Base-by-base conservation (phyloP, 176 grass and related monocot genomes). In the Zoysia pacifica region DNA sequence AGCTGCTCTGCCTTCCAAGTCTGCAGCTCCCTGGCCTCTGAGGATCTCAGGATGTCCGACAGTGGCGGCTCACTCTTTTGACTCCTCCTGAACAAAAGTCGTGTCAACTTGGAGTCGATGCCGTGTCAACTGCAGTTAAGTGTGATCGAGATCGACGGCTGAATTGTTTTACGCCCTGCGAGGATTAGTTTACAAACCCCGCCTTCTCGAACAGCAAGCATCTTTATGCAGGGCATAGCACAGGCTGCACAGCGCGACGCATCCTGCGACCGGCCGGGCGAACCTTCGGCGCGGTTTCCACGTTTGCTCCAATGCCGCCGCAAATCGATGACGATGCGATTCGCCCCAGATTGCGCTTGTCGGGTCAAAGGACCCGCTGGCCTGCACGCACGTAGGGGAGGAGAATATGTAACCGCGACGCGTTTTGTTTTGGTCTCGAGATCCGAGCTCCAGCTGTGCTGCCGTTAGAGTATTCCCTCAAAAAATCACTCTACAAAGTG, bases 281-380 rank as follows among this genome's bases (percentile, higher is more conserved):
- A 83, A 62, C n/a, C 43, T 88, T 83, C 81, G 80, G 68, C 80
- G 80, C 75, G 60, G 59, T 11, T 88, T 88, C 86, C 80, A 16
- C 74, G 48, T 46, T 44, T 7, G 3, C 4, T 6, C 15, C 9
- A 16, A 49, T 9, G 56, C 19, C n/a, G 48, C 52, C 19, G 67
- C 65, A 56, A 66, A 72, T 82, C 60, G 72, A 76, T 82, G 48
- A 11, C 48, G 48, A 50, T 11, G 20, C 62, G 74, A 48, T 63
- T 50, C n/a, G 6, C 10, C 6, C 67, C 43, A 50, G 73, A 66
- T 52, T 63, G 28, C 54, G 13, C 78, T 62, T 63, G 77, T 81
- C 35, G 15, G 36, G 49, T 55, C 70, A 35, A 83, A 78, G 44
- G 36, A 9, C 48, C 13, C 11, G 67, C 71, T 83, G 86, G 78